Evolutionary conservation across 257 asterid genomes (phyloP).

Genomic region (Galeopsis tetrahit): DNA sequence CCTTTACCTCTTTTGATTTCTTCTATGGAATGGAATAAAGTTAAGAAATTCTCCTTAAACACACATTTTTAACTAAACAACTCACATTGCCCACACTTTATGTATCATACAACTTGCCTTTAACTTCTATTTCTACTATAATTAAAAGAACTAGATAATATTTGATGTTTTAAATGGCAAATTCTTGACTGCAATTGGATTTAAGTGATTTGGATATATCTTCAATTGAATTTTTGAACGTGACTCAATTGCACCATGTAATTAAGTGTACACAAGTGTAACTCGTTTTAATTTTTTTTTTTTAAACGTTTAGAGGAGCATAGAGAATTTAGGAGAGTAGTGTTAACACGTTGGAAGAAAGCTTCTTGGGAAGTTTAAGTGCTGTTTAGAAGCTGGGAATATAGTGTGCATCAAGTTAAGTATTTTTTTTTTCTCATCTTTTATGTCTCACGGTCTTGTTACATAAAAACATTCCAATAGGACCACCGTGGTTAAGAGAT

Average conservation of each 20-base stretch:
- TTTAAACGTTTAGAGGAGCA: constrained; percentile 4
- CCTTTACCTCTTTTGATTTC: constrained; percentile 12
- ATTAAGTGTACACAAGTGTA: no score
- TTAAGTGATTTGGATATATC: no score
- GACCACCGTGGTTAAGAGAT: background rate
- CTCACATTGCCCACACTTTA: background rate
- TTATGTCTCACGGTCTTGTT: background rate
- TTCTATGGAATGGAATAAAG: constrained; percentile 23
- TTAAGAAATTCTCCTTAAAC: background rate
- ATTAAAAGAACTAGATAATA: background rate
- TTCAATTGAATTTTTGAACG: no score
- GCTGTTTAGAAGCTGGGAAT: constrained; percentile 34
- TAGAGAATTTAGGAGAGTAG: background rate
- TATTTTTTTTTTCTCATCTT: constrained; percentile 24
- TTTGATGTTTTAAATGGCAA: background rate
- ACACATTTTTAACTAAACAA: background rate
- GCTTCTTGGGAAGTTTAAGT: constrained; percentile 28
- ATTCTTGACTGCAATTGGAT: no score
- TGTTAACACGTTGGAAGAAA: constrained; percentile 25
- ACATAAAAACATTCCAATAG: background rate
- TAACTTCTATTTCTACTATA: background rate
- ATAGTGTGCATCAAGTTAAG: constrained; percentile 35
- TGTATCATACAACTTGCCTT: background rate
- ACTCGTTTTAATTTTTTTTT: background rate
- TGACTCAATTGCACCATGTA: no score